Percentiles rank a stretch among this genome's conserved stretches.
phyloP scores from a whole-genome alignment of 768 basidiomycete species.

The Podaxis sp. region DNA sequence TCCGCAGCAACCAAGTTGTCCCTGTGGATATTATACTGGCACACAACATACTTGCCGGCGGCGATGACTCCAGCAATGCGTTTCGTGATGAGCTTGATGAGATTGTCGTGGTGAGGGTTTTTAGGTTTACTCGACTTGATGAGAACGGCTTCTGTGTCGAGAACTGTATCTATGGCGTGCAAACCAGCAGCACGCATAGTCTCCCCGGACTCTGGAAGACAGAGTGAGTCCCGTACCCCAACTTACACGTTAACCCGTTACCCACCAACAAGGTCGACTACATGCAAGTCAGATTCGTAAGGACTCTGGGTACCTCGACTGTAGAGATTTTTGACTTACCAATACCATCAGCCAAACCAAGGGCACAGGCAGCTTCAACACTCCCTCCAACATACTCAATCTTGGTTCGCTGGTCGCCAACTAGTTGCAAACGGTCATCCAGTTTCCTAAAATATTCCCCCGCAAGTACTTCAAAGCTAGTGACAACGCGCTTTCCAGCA shows the following conservation, averaged over 20 bases:
- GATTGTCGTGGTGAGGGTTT: constrained; percentile 56
- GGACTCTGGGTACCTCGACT: neutral
- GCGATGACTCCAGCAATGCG: constrained; percentile 94
- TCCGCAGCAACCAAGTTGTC: constrained; percentile 60
- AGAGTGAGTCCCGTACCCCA: neutral
- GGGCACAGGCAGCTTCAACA: constrained; percentile 95
- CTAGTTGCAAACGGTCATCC: constrained; percentile 54
- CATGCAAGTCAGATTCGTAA: constrained; percentile 10
- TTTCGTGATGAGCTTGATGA: constrained; percentile 78
- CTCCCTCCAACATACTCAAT: constrained; percentile 97
- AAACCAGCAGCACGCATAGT: constrained; percentile 99
- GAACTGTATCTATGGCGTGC: constrained; percentile 87
- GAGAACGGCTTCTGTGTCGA: constrained; percentile 84
- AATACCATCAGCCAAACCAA: constrained; percentile 96
- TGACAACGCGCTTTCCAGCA: constrained; percentile 90
- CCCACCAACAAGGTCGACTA: constrained; percentile 94
- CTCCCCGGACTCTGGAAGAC: constrained; percentile 84
- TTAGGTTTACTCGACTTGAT: constrained; percentile 76
- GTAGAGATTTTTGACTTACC: constrained; percentile 47
- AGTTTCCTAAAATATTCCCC: constrained; percentile 72
- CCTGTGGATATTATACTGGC: constrained; percentile 89
- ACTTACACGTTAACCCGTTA: constrained; percentile 14
- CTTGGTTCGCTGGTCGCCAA: constrained; percentile 61
- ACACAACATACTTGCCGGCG: constrained; percentile 81
- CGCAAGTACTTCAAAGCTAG: constrained; percentile 90